Evolutionary conservation across 345 rosid species (phyloP).

Genomic region (Eucalyptus pauciflora): DNA sequence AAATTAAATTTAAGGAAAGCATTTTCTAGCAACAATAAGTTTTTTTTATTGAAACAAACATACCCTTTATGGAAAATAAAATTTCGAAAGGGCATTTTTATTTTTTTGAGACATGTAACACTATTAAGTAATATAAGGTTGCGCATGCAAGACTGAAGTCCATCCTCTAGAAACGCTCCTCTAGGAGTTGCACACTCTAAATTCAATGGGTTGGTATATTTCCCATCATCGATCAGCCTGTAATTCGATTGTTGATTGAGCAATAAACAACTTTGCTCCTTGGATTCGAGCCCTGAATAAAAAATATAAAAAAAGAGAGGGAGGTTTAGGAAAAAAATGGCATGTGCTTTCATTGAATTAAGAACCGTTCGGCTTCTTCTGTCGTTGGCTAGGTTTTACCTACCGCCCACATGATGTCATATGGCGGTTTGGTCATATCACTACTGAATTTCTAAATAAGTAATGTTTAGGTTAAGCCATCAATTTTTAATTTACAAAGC

Average conservation of each 20-base stretch:
- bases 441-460: not conserved
- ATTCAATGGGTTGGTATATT: not conserved
- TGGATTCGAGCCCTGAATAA: not conserved
- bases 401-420: not conserved
- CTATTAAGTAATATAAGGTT: not conserved
- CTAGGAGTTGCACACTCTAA: not conserved
- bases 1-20: not conserved
- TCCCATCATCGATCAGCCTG: not conserved
- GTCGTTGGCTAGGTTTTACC: not conserved
- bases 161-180: not conserved
- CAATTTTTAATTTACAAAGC: not conserved
- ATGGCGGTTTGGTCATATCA: not conserved
- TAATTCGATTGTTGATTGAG: not conserved
- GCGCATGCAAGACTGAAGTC: not conserved
- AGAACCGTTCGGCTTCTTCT: not conserved
- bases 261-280: not conserved
- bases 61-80: not conserved
- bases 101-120: not conserved
- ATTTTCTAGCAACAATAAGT: not conserved
- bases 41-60: not conserved
- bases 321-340: not conserved
- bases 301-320: not conserved
- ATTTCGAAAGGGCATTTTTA: not conserved
- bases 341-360: not conserved
- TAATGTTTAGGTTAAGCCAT: not conserved